Evolutionary conservation across 1,139 yeast species (phyloP), one percentile per base, ranked within the genome.

Genomic region (Yamadazyma atlantica): DNA sequence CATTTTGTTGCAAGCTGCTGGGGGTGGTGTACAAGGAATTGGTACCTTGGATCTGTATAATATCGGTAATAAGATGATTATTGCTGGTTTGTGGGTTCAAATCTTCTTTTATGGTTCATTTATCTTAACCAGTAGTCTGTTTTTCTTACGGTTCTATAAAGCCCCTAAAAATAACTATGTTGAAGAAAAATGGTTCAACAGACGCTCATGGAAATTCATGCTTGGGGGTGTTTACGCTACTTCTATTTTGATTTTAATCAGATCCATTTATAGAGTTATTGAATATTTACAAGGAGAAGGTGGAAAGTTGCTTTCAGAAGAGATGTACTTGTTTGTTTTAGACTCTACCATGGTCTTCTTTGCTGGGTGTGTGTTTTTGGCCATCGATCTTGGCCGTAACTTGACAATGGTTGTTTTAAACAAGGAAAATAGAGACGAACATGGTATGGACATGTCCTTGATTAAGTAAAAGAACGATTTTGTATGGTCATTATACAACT

Each of bases 1-100:
- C 29, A 62, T 73, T 40, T 39, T 68, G 9, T 35, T 70, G 33
- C 78, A 73, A 48, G 66, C 60, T 13, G 59, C 58, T 13, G 78
- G 78, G 12, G 77, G 73, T 31, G 76, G 75, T 6, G 34, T 69
- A 29, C 56, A 60, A 54, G 57, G 62, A 8, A 23, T 32, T 13
- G 45, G 38, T 7, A 30, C 41, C n/a, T 40, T 30, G n/a, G 25
- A 21, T 30, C 9, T 21, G 14, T 21, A 10, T 5, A 34, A 42
- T 2, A 17, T 47, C 2, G 69, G 68, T 15, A 42, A 51, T 15
- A 38, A 46, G 4, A 29, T 64, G 8, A 50, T 58, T 19, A 48
- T 60, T n/a, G 62, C 47, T 5, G 70, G 70, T 13, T 48, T 51
- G 32, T 46, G 47, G 19, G 54, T 71, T 14, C 77, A 72, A 43